Conservation (phyloP, 805 yeast genomes). For the Candida takata region DNA sequence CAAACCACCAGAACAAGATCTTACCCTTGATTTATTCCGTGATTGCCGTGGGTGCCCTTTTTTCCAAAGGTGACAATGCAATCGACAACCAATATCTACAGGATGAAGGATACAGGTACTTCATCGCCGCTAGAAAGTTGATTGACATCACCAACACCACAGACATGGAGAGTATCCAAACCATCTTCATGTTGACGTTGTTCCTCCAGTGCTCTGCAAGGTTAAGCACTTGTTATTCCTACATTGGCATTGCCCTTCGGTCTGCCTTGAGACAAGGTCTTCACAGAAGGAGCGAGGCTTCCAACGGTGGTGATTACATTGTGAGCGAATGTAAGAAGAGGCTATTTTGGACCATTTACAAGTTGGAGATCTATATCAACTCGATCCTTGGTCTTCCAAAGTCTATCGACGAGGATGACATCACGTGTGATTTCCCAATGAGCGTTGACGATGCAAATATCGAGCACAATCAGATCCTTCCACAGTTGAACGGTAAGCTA, state of each 20-base stretch:
- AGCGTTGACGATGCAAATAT: slow-evolving; percentile 85
- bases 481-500: slow-evolving; percentile 28
- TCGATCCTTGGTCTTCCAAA: slow-evolving; percentile 86
- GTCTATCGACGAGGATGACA: slow-evolving; percentile 67
- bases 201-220: slow-evolving; percentile 88
- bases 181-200: slow-evolving; percentile 78
- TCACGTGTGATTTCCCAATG: slow-evolving; percentile 78
- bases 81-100: slow-evolving; percentile 29
- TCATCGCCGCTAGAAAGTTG: slow-evolving; percentile 76
- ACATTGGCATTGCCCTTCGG: slow-evolving; percentile 83
- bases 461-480: slow-evolving; percentile 15
- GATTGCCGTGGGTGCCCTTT: slow-evolving; percentile 81
- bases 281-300: slow-evolving; percentile 50
- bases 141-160: slow-evolving; percentile 84
- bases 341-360: slow-evolving; percentile 81
- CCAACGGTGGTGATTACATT: slow-evolving; percentile 43
- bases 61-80: slow-evolving; percentile 36
- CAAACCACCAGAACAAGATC: slow-evolving; percentile 72
- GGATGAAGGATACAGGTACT: slow-evolving; percentile 74
- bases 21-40: slow-evolving; percentile 78
- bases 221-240: slow-evolving; percentile 82
- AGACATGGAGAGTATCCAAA: slow-evolving; percentile 76
- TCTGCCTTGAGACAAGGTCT: slow-evolving; percentile 82
- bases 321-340: slow-evolving; percentile 83
- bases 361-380: slow-evolving; percentile 85